phyloP scores from a whole-genome alignment of 805 yeast genomes.

The Candida xiaguanensis region DNA sequence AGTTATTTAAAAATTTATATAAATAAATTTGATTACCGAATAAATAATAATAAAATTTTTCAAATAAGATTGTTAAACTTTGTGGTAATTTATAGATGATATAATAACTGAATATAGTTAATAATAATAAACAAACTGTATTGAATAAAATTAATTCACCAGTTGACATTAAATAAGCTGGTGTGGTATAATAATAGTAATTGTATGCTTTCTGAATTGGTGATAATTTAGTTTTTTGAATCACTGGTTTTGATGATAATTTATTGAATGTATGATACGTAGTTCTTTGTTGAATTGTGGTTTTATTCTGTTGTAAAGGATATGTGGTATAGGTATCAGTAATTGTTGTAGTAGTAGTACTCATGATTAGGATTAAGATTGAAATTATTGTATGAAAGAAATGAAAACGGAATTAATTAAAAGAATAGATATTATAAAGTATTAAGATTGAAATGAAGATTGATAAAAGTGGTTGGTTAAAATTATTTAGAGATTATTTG shows the following conservation, averaged over 20 bases:
- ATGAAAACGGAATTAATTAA: background rate
- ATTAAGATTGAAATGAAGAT: too few species aligned
- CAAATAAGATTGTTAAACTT: conserved; percentile 9
- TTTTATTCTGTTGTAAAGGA: too few species aligned
- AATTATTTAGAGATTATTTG: too few species aligned
- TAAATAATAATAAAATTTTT: conserved; percentile 15
- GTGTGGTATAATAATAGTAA: conserved; percentile 23
- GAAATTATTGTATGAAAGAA: background rate
- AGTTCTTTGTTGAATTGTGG: background rate
- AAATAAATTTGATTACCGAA: conserved; percentile 10
- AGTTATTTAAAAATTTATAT: conserved; percentile 1
- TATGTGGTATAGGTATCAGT: background rate
- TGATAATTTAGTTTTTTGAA: background rate
- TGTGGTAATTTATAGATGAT: conserved; percentile 12
- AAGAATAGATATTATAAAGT: too few species aligned
- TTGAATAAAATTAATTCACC: conserved; percentile 21
- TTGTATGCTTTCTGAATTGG: conserved; percentile 6
- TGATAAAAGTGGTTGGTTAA: too few species aligned
- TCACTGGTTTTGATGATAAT: background rate
- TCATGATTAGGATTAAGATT: too few species aligned
- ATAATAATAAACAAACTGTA: conserved; percentile 11
- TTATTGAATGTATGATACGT: background rate
- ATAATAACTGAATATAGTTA: conserved; percentile 16
- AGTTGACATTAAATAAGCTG: conserved; percentile 25
- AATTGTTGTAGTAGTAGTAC: background rate